Conservation (phyloP, 2,329 filamentous ascomycete species). For the Triangularia verruculosa region DNA sequence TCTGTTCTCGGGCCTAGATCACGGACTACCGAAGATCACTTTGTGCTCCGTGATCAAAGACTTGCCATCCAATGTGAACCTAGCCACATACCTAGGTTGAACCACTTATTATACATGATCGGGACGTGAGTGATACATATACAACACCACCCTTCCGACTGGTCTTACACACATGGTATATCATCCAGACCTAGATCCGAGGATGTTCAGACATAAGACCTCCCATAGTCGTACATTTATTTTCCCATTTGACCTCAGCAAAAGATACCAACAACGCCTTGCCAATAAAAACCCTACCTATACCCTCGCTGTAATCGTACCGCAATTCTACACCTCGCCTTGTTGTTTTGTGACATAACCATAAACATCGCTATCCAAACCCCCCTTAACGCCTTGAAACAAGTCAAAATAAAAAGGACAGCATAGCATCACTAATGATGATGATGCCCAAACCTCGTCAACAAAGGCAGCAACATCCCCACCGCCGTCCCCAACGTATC, state of each 20-base stretch:
- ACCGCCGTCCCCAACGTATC: constrained; percentile 68
- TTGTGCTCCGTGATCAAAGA: not conserved
- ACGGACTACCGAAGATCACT: not conserved
- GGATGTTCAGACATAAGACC: no score
- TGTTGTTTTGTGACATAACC: not conserved
- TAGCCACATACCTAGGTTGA: not conserved
- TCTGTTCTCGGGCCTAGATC: not conserved
- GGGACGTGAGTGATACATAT: no score
- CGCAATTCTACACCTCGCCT: not conserved
- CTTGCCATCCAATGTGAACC: not conserved
- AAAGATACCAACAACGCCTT: not conserved
- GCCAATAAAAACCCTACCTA: not conserved
- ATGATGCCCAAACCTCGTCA: constrained; percentile 76
- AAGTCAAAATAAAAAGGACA: not conserved
- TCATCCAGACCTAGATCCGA: no score
- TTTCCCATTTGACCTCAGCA: not conserved
- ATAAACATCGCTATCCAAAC: not conserved
- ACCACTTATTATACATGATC: no score
- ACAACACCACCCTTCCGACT: no score
- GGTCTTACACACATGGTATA: no score
- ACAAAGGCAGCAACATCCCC: constrained; percentile 74
- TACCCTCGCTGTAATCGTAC: not conserved
- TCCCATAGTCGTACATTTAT: not conserved
- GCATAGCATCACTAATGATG: constrained; percentile 41
- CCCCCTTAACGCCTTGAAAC: not conserved